Conservation (phyloP, 1,284 basidiomycete genomes). For the Fomitopsis betulina region DNA sequence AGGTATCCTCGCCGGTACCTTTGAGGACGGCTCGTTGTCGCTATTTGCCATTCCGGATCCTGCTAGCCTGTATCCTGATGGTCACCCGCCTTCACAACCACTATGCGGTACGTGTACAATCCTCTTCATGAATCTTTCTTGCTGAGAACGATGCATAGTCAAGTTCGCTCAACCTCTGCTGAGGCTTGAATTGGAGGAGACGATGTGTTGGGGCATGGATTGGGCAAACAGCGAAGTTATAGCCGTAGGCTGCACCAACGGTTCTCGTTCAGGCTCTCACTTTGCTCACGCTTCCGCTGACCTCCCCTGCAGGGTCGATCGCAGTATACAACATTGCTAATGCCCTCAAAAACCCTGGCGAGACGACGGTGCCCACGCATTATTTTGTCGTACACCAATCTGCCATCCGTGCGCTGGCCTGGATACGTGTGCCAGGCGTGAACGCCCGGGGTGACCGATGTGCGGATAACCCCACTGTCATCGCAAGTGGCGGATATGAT, state of each 20-base stretch:
- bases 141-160: conserved; percentile 36
- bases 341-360: conserved; percentile 32
- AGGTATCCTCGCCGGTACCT: conserved; percentile 78
- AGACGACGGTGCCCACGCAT: conserved; percentile 38
- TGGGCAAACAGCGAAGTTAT: conserved; percentile 83
- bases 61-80: conserved; percentile 33
- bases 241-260: conserved; percentile 79
- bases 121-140: neutral
- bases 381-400: conserved; percentile 73
- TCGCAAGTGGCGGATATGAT: conserved; percentile 75
- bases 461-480: conserved; percentile 59
- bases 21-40: conserved; percentile 78
- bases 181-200: conserved; percentile 68
- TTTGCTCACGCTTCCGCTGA: neutral
- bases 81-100: conserved; percentile 19
- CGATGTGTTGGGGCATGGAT: conserved; percentile 71
- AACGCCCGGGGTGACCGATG: conserved; percentile 41
- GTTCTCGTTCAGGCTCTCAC: conserved; percentile 33
- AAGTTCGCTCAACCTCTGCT: conserved; percentile 58
- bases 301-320: conserved; percentile 53
- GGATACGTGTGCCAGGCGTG: conserved; percentile 63
- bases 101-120: conserved; percentile 19
- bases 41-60: conserved; percentile 79
- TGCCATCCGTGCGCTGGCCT: conserved; percentile 69
- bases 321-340: conserved; percentile 69